Evolutionary conservation across 257 asterid species (phyloP).

Genomic region (Verbena officinalis): DNA sequence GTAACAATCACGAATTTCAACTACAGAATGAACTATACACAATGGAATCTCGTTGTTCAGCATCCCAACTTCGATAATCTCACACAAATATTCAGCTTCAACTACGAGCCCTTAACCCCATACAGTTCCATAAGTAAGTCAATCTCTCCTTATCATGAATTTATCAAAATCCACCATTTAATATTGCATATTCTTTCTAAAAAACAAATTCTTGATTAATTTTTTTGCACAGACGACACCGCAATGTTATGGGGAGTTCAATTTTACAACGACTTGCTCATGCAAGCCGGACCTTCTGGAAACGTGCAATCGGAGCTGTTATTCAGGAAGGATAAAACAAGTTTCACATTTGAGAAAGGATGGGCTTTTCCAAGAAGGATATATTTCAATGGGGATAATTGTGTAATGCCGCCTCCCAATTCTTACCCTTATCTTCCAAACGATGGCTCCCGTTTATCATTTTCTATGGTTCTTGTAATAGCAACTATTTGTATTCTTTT

Average conservation of each 20-base stretch:
- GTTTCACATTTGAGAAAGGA: constrained; percentile 50
- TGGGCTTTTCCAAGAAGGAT: constrained; percentile 60
- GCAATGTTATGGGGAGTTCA: constrained; percentile 52
- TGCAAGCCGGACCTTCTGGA: constrained; percentile 45
- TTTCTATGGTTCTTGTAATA: constrained; percentile 17
- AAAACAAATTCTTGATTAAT: not conserved
- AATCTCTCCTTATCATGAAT: not conserved
- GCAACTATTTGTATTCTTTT: not conserved
- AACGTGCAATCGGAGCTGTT: constrained; percentile 60
- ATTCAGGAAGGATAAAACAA: constrained; percentile 39
- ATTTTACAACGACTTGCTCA: constrained; percentile 47
- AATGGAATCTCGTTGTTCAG: constrained; percentile 51
- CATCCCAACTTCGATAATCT: constrained; percentile 52
- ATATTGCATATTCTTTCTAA: not conserved
- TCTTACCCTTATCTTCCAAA: constrained; percentile 45
- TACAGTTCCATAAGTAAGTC: constrained; percentile 46
- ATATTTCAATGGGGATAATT: constrained; percentile 53
- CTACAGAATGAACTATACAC: constrained; percentile 48
- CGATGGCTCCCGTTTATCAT: not conserved
- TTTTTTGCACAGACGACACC: constrained; percentile 48
- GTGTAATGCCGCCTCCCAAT: constrained; percentile 58
- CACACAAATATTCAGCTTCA: constrained; percentile 50
- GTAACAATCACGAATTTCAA: constrained; percentile 46
- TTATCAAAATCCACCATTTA: not conserved
- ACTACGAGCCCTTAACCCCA: constrained; percentile 38